phyloP scores from a whole-genome alignment of 768 basidiomycete species.

The Clitopilus hobsonii region DNA sequence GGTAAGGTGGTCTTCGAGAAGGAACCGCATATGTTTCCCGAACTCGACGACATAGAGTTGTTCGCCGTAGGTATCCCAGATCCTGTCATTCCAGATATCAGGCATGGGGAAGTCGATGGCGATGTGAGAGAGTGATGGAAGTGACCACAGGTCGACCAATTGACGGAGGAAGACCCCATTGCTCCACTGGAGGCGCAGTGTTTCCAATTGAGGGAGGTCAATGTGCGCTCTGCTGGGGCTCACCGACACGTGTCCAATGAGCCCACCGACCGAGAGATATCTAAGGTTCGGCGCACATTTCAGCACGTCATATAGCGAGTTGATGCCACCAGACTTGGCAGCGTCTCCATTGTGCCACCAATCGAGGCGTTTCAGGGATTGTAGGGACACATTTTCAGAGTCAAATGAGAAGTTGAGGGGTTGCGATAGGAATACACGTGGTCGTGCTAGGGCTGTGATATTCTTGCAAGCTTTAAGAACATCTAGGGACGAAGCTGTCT shows the following conservation, averaged over 20 bases:
- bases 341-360: slow-evolving; percentile 64
- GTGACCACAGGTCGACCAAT: slow-evolving; percentile 39
- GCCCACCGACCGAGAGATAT: slow-evolving; percentile 55
- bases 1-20: slow-evolving; percentile 42
- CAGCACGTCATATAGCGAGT: slow-evolving; percentile 52
- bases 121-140: slow-evolving; percentile 50
- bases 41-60: slow-evolving; percentile 55
- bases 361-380: slow-evolving; percentile 56
- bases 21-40: slow-evolving; percentile 52
- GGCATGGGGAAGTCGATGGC: slow-evolving; percentile 45
- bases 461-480: slow-evolving; percentile 45
- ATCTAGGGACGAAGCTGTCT: slow-evolving; percentile 32
- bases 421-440: slow-evolving; percentile 23
- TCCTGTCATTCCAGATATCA: slow-evolving; percentile 30
- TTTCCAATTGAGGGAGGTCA: slow-evolving; percentile 40
- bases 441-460: slow-evolving; percentile 53
- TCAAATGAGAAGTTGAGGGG: slow-evolving; percentile 49
- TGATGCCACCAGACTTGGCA: slow-evolving; percentile 60
- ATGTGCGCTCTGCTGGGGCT: slow-evolving; percentile 2
- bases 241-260: slow-evolving; percentile 23
- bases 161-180: slow-evolving; percentile 48
- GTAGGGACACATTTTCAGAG: slow-evolving; percentile 37
- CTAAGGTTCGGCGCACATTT: slow-evolving; percentile 47
- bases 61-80: slow-evolving; percentile 47
- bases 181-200: slow-evolving; percentile 45